Evolutionary conservation across 228 moss, liverwort and hornwort genomes (phyloP), one percentile per base, ranked within the genome.

Genomic region (Sphagnum fallax): DNA sequence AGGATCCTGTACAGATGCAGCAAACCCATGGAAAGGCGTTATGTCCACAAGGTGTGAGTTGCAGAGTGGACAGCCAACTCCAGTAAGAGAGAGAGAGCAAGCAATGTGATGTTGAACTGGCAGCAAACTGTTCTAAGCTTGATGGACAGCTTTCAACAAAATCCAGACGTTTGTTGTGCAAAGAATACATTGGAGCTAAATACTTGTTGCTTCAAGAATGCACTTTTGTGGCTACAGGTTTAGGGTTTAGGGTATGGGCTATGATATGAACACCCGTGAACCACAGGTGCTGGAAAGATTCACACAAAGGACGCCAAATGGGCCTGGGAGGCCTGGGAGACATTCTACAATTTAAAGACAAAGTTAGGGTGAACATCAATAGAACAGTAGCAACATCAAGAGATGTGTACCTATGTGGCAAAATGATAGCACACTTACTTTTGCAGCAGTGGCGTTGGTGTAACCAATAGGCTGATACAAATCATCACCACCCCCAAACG

Each of bases 401-500:
- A 32, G 32, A 32, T 32, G 32, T 32, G 32, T 32, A 32, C 32
- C 2, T 32, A 32, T 32, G 32, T 32, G 32, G 32, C 32, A 32
- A 32, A 32, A 32, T 32, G 32, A 32, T 32, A 32, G 32, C 32
- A 32, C 2, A 18, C 16, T 5, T 74, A 86, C 86, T 90, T 87
- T 89, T 65, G 84, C 75, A 63, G 65, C 66, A 14, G 98, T 84
- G 61, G 80, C 82, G 67, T 86, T 73, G 49, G 89, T 81, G 72
- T 88, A 81, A 71, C 98, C 93, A 67, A 98, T 87, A 6, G 98
- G 98, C 83, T 98, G 98, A 79, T 93, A 90, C 2, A 98, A 73
- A 74, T 98, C 87, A 72, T 98, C 98, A n/a, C 91, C 98, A 11
- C 98, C 98, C 14, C 98, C 98, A 79, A 98, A 98, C 18, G 89